Evolutionary conservation across 176 grass and related monocot genomes (phyloP), one percentile per base, ranked within the genome.

Genomic region (Elaeis guineensis): DNA sequence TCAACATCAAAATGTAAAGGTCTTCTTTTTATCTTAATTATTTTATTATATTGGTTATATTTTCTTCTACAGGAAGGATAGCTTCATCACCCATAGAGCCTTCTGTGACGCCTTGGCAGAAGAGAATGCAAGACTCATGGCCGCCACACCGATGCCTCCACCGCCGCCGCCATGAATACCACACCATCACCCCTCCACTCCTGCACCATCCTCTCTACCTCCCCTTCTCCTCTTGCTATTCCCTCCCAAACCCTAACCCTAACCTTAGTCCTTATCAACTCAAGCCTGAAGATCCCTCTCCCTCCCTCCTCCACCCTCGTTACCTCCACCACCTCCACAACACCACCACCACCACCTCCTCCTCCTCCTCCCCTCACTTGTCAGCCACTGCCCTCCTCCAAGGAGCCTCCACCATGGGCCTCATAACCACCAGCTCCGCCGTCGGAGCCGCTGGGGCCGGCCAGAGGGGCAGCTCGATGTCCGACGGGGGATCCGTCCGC

Each of bases 41-140:
- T 35, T 9, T 12, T 44, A 12, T 44, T 44, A 14, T 44, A 44
- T 44, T 44, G 35, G 9, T 44, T 44, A 44, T 44, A 44, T 14
- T 44, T 44, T 44, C 35, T 14, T 44, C 14, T 44, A 70, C 81
- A 97, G 93, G 84, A 97, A 97, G 74, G 93, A 97, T 54, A 89
- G 84, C 67, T 73, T 97, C 56, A 65, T 97, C 50, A 97, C 93
- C 58, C 93, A 97, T 80, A 87, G 87, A 76, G 87, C 93, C 50
- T 97, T 97, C 51, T 97, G 93, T 59, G 93, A 97, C 68, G 93
- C 93, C 69, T 78, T 97, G 82, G 93, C 93, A 39, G 87, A 97
- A 85, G 93, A 97, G 77, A 97, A 84, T 29, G 93, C 93, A 25
- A 82, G 83, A 74, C 69, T 97, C 50, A 66, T 89, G 19, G 75